Evolutionary conservation across 768 basidiomycete genomes (phyloP), one percentile per base, ranked within the genome.

Genomic region (Hydnomerulius pinastri): DNA sequence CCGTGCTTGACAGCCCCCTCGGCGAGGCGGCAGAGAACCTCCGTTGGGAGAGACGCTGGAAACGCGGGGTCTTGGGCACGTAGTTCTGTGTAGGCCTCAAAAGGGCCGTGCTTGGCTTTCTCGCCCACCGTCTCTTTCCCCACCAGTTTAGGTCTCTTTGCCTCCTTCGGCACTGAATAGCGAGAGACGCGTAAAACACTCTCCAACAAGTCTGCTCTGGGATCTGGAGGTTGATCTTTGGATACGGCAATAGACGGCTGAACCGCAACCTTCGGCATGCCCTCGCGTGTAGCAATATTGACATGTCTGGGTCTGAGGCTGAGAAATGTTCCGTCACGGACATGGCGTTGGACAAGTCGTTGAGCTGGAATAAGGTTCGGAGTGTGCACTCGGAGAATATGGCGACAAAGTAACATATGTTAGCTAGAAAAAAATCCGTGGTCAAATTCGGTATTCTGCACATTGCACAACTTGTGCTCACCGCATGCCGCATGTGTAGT

Each of bases 381-480:
- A 59, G 71, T 64, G 68, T 73, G 71, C 69, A 73, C 72, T 78
- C 73, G 73, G 58, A 73, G 71, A 62, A 77, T 69, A 72, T 71
- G 77, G 71, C 82, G 84, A 77, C 85, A 83, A 81, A 82, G 76
- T 73, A 77, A 85, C 85, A 87, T 87, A 83, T 80, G 83, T 87
- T 77, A 87, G 72, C 85, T 81, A 28, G 41, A n/a, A 57, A 40
- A 25, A 38, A 52, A 27, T 21, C 25, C 17, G 15, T 13, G 23
- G 38, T 62, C 32, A 50, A 13, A 12, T 36, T 9, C 28, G 18
- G 24, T 12, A 11, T 41, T 48, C 8, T 13, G n/a, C 10, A 25
- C 23, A n/a, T 20, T 4, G 17, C 23, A 12, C 38, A 18, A 6
- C n/a, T 37, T n/a, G n/a, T n/a, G 28, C 79, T 55, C 60, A 81